Conservation (phyloP, 441 rosid genomes). For the Syzygium syzygioides region DNA sequence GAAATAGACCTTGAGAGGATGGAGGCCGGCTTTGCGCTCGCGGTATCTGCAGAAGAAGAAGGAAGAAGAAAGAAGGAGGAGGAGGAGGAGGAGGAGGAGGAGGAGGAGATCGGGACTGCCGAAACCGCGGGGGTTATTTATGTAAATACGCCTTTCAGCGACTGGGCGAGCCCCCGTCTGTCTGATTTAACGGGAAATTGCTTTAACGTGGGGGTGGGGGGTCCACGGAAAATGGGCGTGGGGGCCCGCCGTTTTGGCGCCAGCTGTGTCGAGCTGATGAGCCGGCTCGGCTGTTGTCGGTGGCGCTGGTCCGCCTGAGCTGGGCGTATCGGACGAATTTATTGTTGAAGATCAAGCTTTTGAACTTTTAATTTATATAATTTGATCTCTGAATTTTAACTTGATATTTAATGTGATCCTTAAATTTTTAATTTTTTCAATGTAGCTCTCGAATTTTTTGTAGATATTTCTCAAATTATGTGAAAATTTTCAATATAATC, state of each 20-base stretch:
- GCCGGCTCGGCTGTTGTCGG: conserved; percentile 17
- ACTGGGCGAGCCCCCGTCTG: neutral
- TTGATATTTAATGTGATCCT: fast-evolving
- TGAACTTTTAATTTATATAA: too few relatives aligned
- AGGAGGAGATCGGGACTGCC: neutral
- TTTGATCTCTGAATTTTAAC: too few relatives aligned
- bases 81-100: neutral
- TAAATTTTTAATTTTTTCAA: too few relatives aligned
- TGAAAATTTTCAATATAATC: too few relatives aligned
- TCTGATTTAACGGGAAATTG: neutral
- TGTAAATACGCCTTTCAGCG: neutral
- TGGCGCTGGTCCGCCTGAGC: conserved; percentile 2
- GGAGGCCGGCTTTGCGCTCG: too few relatives aligned
- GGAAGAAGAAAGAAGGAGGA: neutral
- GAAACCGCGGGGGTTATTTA: neutral
- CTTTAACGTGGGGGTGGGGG: neutral
- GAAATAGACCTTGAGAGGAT: too few relatives aligned
- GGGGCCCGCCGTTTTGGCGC: conserved; percentile 28
- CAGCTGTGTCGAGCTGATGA: conserved; percentile 21
- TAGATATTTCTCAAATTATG: too few relatives aligned
- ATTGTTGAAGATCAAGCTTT: fast-evolving
- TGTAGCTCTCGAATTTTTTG: too few relatives aligned
- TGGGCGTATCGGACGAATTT: neutral
- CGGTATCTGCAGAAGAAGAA: neutral
- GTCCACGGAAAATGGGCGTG: neutral